Base-by-base conservation (phyloP, 331 rosid species). In the Cydonia oblonga region DNA sequence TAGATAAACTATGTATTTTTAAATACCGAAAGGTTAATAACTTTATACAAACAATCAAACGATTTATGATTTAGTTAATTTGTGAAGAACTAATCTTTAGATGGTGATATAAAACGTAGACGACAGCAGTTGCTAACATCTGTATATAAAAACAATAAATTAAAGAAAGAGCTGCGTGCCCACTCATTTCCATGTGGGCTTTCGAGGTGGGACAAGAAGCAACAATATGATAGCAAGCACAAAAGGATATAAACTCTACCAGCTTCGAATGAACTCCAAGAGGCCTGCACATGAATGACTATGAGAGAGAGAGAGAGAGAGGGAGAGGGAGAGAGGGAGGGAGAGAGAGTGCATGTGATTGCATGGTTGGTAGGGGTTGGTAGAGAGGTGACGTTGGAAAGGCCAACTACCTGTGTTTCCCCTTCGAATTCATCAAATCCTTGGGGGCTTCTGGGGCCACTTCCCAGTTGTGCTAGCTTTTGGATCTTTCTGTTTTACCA, bases 331-430 rank as follows among this genome's bases (percentile, higher is more conserved):
- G 29, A 28, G 29, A 33, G 40, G 11, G 40, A 33, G 40, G 40
- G 42, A 38, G 13, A 38, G 42, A 38, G 42, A 38, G 42, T 38
- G 42, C 42, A 9, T 32, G 19, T 4, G 33, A 67, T 5, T 9
- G 7, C 6, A 64, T 7, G 51, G 68, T 58, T 78, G 78, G 78
- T 78, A 9, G 44, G 2, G 22, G 74, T 78, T 49, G 82, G 38
- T 78, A 44, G 20, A 5, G 63, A 22, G 38, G 65, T 58, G 78
- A 78, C 63, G 64, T 66, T 62, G 8, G 52, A 72, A 25, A 67
- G 8, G 46, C 10, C 78, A 72, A 72, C 82, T 1, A 59, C 51
- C 57, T 59, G 9, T 67, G 74, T 1, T 24, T 73, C 35, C 64
- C 10, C 0, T 20, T 49, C 54, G 54, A 16, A 16, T 22, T 53